These are phyloP conservation scores for Phaeotremella skinneri DNA, from an alignment of 768 basidiomycete genomes.

Conservation along the genomic window DNA sequence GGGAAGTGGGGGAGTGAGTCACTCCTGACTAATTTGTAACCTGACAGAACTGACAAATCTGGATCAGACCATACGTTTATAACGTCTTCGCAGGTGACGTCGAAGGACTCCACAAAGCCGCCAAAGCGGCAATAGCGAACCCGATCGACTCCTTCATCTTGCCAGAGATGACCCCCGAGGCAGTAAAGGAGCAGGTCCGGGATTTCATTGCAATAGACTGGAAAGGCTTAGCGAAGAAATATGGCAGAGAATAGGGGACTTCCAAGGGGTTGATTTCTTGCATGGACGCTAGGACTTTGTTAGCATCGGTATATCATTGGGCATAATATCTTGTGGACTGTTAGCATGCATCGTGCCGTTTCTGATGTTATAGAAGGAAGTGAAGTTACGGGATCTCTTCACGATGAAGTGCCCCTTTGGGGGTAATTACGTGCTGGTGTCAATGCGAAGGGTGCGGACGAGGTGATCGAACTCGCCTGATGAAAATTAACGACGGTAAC, in stretches of 20 bases:
- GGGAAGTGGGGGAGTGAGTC: slow-evolving; percentile 1
- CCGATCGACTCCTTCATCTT: background rate
- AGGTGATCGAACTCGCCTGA: no score
- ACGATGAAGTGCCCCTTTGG: no score
- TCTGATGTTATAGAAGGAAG: no score
- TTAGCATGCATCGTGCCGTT: no score
- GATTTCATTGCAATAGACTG: background rate
- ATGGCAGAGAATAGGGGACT: background rate
- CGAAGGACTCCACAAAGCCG: background rate
- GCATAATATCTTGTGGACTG: no score
- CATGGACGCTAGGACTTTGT: no score
- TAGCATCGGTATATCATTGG: no score
- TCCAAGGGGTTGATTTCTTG: background rate
- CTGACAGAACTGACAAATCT: background rate
- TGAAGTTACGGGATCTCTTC: no score
- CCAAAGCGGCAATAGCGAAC: background rate
- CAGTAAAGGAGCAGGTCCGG: background rate
- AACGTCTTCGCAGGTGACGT: slow-evolving; percentile 3
- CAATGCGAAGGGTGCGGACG: no score
- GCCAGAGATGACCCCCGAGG: slow-evolving; percentile 1
- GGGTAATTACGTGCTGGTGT: no score
- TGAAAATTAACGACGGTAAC: no score
- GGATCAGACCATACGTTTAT: slow-evolving; percentile 3
- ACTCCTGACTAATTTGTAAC: background rate
- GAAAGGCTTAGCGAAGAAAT: background rate